These are phyloP conservation scores for Arthrinium phaeospermum DNA, from an alignment of 2,329 filamentous ascomycete genomes.

Conservation along the genomic window DNA sequence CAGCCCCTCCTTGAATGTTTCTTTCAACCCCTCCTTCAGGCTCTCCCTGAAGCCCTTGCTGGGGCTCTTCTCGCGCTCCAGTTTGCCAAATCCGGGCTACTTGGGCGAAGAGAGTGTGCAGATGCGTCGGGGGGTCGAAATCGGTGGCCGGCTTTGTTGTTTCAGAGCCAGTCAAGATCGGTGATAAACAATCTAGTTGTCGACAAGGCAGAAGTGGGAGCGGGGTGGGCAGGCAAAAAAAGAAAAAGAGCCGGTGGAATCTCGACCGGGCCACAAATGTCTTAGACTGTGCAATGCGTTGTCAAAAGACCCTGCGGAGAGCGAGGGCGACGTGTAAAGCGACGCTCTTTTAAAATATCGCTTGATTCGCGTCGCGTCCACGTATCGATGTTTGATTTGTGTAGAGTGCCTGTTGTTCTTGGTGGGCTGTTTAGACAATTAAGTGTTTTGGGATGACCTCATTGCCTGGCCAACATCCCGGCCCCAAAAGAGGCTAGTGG, in stretches of 20 bases:
- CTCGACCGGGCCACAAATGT: background rate
- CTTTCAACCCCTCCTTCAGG: slow-evolving; percentile 26
- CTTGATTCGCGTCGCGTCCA: slow-evolving; percentile 2
- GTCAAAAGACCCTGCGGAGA: background rate
- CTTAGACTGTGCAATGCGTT: background rate
- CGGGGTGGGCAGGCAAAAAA: background rate
- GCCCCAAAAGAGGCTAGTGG: background rate
- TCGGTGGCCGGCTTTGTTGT: slow-evolving; percentile 38
- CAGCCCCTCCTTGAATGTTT: slow-evolving; percentile 23
- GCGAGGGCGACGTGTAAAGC: background rate
- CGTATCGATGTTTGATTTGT: background rate
- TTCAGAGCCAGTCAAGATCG: background rate
- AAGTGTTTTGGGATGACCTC: slow-evolving; percentile 10
- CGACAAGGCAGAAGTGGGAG: background rate
- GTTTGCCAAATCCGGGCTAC: slow-evolving; percentile 24
- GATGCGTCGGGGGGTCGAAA: slow-evolving; percentile 39
- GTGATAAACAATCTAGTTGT: background rate
- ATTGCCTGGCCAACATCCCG: background rate
- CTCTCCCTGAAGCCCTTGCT: slow-evolving; percentile 25
- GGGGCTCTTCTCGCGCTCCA: slow-evolving; percentile 21
- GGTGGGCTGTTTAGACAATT: background rate
- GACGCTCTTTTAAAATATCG: background rate
- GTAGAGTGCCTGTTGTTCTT: background rate
- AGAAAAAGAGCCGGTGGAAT: background rate
- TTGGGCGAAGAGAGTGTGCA: slow-evolving; percentile 37